Percentiles rank a stretch among this genome's conserved stretches.
These are phyloP conservation scores for Mercurialis annua DNA, from an alignment of 345 rosid species.

Conservation along the genomic window DNA sequence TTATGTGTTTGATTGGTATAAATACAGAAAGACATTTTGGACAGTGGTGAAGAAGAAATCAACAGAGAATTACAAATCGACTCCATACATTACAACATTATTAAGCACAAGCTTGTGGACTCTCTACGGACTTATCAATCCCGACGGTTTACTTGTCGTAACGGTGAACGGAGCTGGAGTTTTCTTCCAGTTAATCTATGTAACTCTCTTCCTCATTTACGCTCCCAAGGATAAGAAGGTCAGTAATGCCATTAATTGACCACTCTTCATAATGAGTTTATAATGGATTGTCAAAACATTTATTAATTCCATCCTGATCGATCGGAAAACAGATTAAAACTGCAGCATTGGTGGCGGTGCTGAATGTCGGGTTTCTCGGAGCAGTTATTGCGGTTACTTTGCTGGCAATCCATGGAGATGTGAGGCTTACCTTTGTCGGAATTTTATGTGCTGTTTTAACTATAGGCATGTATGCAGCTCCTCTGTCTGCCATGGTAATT, in stretches of 20 bases:
- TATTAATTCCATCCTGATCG: background rate
- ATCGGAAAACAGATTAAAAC: conserved; percentile 33
- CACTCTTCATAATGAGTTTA: background rate
- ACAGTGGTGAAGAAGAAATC: conserved; percentile 48
- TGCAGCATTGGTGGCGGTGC: conserved; percentile 35
- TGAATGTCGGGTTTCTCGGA: conserved; percentile 51
- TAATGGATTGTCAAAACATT: background rate
- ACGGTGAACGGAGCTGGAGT: conserved; percentile 54
- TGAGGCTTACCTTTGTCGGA: conserved; percentile 43
- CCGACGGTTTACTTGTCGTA: conserved; percentile 43
- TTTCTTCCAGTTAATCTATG: conserved; percentile 42
- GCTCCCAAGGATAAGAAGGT: conserved; percentile 51
- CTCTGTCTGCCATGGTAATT: conserved; percentile 45
- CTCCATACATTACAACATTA: conserved; percentile 54
- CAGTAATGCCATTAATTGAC: background rate
- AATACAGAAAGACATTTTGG: conserved; percentile 42
- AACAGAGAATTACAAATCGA: conserved; percentile 50
- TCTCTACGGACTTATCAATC: conserved; percentile 56
- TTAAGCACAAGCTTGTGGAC: conserved; percentile 59
- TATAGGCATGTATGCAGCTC: conserved; percentile 60
- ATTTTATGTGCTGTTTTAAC: conserved; percentile 45
- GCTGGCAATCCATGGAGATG: conserved; percentile 36
- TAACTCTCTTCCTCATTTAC: conserved; percentile 42
- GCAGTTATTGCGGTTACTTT: conserved; percentile 40
- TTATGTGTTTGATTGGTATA: too few species aligned